A percentile compares a stretch with the other conserved stretches of the same genome.
phyloP scores from a whole-genome alignment of 2,329 filamentous ascomycete genomes.

The Sporothrix pseudoabietina region DNA sequence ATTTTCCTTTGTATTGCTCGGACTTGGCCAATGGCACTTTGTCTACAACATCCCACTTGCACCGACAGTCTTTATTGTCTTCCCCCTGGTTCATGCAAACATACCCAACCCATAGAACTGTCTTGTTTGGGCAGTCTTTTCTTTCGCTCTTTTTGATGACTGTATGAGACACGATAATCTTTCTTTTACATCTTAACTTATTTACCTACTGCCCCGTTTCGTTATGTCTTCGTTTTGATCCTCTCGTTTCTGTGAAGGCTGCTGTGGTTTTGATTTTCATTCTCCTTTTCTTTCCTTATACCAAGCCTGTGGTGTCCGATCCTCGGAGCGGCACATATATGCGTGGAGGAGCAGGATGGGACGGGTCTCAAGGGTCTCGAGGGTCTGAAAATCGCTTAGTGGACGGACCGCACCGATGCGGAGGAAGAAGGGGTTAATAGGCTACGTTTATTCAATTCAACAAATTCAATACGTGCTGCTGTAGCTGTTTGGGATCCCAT shows the following conservation, averaged over 20 bases:
- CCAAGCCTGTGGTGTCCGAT: constrained; percentile 1
- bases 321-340: constrained; percentile 4
- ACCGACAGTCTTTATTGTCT: constrained; percentile 17
- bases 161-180: constrained; percentile 33
- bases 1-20: constrained; percentile 20
- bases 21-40: constrained; percentile 9
- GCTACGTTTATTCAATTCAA: background rate
- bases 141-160: constrained; percentile 28
- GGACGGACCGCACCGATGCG: constrained; percentile 1
- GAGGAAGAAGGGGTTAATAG: background rate
- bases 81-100: constrained; percentile 13
- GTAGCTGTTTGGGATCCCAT: background rate
- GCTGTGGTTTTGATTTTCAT: background rate
- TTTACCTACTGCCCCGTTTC: constrained; percentile 15
- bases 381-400: constrained; percentile 8
- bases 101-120: constrained; percentile 24
- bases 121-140: constrained; percentile 9
- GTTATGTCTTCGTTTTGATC: background rate
- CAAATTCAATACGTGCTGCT: background rate
- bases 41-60: background rate
- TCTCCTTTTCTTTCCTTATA: background rate
- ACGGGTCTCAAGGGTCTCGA: background rate
- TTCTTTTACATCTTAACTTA: constrained; percentile 28
- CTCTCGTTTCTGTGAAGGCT: constrained; percentile 8
- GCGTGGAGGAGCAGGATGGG: background rate